These are phyloP conservation scores for Scorias spongiosa DNA, from an alignment of 2,329 filamentous ascomycete species.

Conservation along the genomic window DNA sequence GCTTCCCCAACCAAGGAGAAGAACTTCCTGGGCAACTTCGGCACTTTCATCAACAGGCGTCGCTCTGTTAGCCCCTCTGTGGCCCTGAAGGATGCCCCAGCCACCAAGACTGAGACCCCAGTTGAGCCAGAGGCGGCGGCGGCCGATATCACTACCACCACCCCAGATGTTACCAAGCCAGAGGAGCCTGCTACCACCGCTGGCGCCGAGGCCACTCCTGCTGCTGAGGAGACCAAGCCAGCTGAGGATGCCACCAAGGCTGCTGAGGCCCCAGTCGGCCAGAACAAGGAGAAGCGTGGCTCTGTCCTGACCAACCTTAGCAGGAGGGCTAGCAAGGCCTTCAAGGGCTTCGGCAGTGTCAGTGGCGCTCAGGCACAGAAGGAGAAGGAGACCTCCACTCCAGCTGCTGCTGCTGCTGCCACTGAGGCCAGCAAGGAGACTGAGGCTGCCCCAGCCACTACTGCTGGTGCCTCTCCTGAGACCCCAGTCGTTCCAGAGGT, in stretches of 20 bases:
- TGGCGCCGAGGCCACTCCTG: constrained; percentile 5
- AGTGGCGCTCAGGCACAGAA: constrained; percentile 16
- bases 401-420: constrained; percentile 3
- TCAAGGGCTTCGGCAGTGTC: constrained; percentile 11
- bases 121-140: constrained; percentile 7
- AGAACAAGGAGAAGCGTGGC: constrained; percentile 15
- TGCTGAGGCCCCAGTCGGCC: constrained; percentile 7
- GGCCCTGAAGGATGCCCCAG: constrained; percentile 21
- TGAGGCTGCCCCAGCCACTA: constrained; percentile 9
- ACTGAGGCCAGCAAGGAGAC: constrained; percentile 9
- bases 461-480: constrained; percentile 7
- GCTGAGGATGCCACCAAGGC: constrained; percentile 3
- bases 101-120: constrained; percentile 12
- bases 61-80: constrained; percentile 22
- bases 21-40: constrained; percentile 17
- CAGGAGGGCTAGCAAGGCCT: constrained; percentile 20
- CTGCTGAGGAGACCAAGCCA: constrained; percentile 11
- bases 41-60: constrained; percentile 17
- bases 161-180: constrained; percentile 6
- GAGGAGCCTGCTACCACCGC: constrained; percentile 18
- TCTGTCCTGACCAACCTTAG: constrained; percentile 19
- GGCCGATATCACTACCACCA: constrained; percentile 1
- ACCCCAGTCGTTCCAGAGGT: constrained; percentile 2
- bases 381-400: constrained; percentile 10
- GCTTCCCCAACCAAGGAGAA: constrained; percentile 18